Evolutionary conservation across 345 rosid genomes (phyloP), one percentile per base, ranked within the genome.

Genomic region (Pistacia vera): DNA sequence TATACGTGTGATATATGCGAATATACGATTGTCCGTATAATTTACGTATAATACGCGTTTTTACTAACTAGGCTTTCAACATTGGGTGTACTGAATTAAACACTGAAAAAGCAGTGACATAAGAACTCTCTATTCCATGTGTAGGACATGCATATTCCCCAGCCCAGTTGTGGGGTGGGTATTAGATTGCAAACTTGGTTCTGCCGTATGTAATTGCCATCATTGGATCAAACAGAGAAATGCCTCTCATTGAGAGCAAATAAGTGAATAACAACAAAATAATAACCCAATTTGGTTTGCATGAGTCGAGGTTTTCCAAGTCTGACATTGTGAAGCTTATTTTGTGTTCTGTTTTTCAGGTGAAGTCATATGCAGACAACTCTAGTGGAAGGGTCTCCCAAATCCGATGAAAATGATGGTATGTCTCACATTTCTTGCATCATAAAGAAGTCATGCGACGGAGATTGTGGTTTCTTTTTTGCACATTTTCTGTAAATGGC

Each of bases 301-400:
- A 13, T 22, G 14, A 14, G 52, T 51, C 20, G 0, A 41, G 38
- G 1, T 11, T 14, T 51, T 2, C 62, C 18, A 71, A 16, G 12
- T 66, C 64, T 57, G 49, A 76, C 14, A 13, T 48, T 35, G 18
- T 57, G 57, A 25, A 25, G 13, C 48, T 2, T 41, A 73, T 69
- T 70, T 41, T 7, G 17, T 46, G 20, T 51, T 62, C 54, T 13
- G 33, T 28, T 8, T 68, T 83, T 57, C 90, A 90, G 97, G 81
- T 80, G 1, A 91, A 93, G 84, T 82, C 95, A 9, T 95, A 91
- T 86, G 91, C 97, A n/a, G 97, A 91, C 79, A 95, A 95, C 91
- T 95, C 88, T 91, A 91, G 73, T 92, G 95, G 97, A 95, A 90
- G 85, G 95, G 97, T 79, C 84, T 85, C 1, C 87, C 88, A 49